Base-by-base conservation (phyloP, 164 flowering plant genomes). In the Piper longum region DNA sequence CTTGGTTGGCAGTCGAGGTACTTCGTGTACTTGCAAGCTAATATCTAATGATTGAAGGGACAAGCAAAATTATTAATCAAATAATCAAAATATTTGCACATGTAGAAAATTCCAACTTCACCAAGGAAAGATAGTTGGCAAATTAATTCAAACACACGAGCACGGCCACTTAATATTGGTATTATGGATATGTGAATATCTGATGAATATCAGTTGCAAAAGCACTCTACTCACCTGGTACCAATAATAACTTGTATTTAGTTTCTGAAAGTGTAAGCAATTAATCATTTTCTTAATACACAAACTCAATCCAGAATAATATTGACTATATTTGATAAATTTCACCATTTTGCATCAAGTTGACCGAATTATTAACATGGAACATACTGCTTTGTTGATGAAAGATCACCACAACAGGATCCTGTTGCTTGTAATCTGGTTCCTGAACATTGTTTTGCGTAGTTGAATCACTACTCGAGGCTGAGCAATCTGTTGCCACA, bases 391-490 rank as follows among this genome's bases (percentile, higher is more conserved):
- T 62, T 40, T 82, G 59, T 69, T 67, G 73, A 61, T 87, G 84
- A 44, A 80, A 41, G 70, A 95, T 75, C 13, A 73, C 66, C 56
- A 89, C 77, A 17, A 79, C 64, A 61, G 95, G 86, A 75, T 88
- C 96, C 69, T 81, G 62, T 64, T 77, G 89, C 65, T 81, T 71
- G 55, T 80, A 72, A 41, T 85, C 83, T 61, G 87, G 85, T 60
- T 89, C 93, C 66, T 87, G 93, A 76, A 88, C 65, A 60, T 80
- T 42, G 90, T 85, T 75, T 82, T 88, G 91, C 97, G 85, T 65
- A 95, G 79, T 60, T 85, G 77, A 71, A 91, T 70, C 66, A 79
- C 68, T 13, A 75, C 73, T 41, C 87, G 86, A 64, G 99, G 99
- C 64, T 66, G 79, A 54, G 91, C 88, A 75, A 86, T 91, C 97